Evolutionary conservation across 164 flowering plant species (phyloP).

Genomic region (Berberis vulgaris): DNA sequence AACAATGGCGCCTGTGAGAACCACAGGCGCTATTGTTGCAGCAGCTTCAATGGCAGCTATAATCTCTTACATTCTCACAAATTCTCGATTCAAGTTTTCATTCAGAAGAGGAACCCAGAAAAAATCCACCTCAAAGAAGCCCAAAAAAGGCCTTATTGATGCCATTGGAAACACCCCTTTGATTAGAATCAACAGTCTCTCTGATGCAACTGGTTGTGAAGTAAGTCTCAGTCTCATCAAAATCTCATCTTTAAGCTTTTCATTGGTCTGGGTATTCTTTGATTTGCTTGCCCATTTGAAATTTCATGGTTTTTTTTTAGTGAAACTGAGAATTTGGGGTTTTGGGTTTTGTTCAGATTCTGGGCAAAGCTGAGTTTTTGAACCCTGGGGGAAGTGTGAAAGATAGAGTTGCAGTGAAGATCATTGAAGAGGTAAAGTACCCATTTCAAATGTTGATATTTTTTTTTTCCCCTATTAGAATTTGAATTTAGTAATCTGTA

Average conservation of each 20-base stretch:
- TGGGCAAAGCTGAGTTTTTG: constrained; percentile 88
- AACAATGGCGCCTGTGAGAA: constrained; percentile 37
- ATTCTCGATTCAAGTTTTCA: constrained; percentile 2
- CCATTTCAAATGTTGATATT: neutral
- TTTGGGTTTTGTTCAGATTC: constrained; percentile 41
- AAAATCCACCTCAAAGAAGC: neutral
- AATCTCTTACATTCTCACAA: constrained; percentile 29
- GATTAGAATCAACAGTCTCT: constrained; percentile 90
- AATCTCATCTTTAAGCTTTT: neutral
- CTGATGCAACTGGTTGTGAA: constrained; percentile 89
- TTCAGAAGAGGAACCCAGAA: neutral
- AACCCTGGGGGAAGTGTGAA: constrained; percentile 99
- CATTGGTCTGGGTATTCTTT: neutral
- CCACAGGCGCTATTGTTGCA: constrained; percentile 30
- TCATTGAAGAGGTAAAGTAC: constrained; percentile 46
- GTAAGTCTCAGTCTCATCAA: constrained; percentile 20
- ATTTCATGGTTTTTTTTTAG: neutral
- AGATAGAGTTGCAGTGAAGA: constrained; percentile 85
- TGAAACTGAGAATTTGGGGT: neutral
- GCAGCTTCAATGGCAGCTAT: constrained; percentile 32
- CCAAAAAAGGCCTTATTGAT: constrained; percentile 49
- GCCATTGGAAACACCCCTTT: constrained; percentile 96
- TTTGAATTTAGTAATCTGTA: neutral
- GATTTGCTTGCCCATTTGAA: neutral
- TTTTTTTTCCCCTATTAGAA: neutral